Evolutionary conservation across 345 rosid genomes (phyloP).

Genomic region (Stellera chamaejasme): DNA sequence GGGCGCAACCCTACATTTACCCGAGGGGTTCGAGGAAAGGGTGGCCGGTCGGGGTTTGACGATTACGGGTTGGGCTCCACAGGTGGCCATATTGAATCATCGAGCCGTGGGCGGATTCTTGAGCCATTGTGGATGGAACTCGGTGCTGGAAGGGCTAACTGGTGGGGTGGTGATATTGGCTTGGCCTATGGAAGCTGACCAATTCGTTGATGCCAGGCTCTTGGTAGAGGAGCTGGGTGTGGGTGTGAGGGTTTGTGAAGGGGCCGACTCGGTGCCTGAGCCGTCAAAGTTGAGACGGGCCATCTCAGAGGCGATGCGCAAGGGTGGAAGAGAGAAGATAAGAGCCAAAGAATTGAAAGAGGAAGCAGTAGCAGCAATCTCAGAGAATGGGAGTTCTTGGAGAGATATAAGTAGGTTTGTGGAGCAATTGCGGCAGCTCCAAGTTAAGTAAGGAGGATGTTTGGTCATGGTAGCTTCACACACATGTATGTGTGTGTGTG

Average conservation of each 20-base stretch:
- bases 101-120: constrained; percentile 48
- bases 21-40: constrained; percentile 41
- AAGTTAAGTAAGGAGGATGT: neutral
- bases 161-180: constrained; percentile 41
- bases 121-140: constrained; percentile 87
- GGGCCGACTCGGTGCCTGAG: constrained; percentile 37
- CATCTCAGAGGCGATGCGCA: constrained; percentile 18
- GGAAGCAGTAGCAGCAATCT: constrained; percentile 28
- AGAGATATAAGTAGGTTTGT: constrained; percentile 28
- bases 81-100: constrained; percentile 42
- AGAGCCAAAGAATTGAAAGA: constrained; percentile 23
- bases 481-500: too few species aligned
- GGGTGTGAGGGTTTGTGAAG: constrained; percentile 37
- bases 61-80: constrained; percentile 53
- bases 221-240: constrained; percentile 51
- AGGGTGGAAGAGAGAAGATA: constrained; percentile 6
- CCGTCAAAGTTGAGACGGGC: constrained; percentile 24
- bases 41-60: constrained; percentile 34
- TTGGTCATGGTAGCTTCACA: neutral
- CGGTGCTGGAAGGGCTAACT: constrained; percentile 49
- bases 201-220: constrained; percentile 40
- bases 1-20: constrained; percentile 22
- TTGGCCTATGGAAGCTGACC: constrained; percentile 84
- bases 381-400: constrained; percentile 28
- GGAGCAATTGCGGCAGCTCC: constrained; percentile 15